Evolutionary conservation across 2,329 filamentous ascomycete species (phyloP), one percentile per base, ranked within the genome.

Genomic region (Talaromyces sp.): DNA sequence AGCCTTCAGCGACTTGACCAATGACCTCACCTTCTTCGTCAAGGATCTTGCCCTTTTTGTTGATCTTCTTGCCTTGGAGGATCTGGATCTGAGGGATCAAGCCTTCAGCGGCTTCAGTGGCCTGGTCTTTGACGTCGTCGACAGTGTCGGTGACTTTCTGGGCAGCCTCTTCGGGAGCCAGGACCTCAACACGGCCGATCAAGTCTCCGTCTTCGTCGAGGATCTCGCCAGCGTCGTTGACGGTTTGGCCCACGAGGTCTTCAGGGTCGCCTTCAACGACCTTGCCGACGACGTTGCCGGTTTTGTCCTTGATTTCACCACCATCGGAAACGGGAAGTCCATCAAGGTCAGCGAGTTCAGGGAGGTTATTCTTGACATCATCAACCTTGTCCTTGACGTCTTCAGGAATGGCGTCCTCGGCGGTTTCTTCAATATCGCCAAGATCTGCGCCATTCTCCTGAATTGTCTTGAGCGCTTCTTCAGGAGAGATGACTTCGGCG

Each of bases 271-370:
- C 69, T 57, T 70, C 71, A 39, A 71, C 69, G 14, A 74, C 63
- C 59, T 73, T 74, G 47, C 74, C 79, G 3, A 69, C 45, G 10
- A 71, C 69, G 35, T 72, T 73, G 33, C 78, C 79, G 45, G 76
- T 71, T n/a, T 75, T 69, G 52, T 86, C 81, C 69, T 82, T 76
- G 68, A 87, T 81, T 39, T 81, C 74, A 45, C 85, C 86, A 37
- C 85, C 84, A 60, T 84, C 82, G 50, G 84, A 76, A 37, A 86
- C 83, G 56, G 76, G 71, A 1, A 78, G 69, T 7, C 77, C 78
- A 11, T 77, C 73, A n/a, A 79, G 72, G 59, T 76, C 72, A 14
- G 73, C 70, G 7, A 78, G 58, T 27, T 76, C 71, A 33, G 73
- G 75, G 11, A 77, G 69, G 14, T 73, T 68, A 14, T 76, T 70